phyloP scores from a whole-genome alignment of 2,329 filamentous ascomycete species.

The Colletotrichum tofieldiae region DNA sequence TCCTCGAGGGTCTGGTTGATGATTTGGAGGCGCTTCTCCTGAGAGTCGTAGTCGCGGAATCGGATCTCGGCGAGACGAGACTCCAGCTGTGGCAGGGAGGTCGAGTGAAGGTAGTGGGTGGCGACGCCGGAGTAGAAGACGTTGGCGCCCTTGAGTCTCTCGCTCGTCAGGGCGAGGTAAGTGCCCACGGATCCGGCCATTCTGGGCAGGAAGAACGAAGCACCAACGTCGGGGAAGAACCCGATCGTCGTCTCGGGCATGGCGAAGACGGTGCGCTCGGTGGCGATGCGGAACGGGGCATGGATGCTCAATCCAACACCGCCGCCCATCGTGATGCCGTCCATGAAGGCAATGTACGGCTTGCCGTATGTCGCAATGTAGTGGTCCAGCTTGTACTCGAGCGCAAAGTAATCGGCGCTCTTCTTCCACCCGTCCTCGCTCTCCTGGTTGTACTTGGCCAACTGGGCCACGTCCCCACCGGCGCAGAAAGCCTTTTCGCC shows the following conservation, averaged over 20 bases:
- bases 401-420: conserved; percentile 89
- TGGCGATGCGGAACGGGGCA: conserved; percentile 96
- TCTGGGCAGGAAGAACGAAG: conserved; percentile 93
- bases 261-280: conserved; percentile 94
- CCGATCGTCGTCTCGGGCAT: conserved; percentile 99
- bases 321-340: conserved; percentile 98
- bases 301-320: conserved; percentile 95
- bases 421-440: conserved; percentile 79
- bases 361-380: conserved; percentile 94
- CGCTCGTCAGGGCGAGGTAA: conserved; percentile 93
- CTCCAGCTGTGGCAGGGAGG: conserved; percentile 85
- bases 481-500: conserved; percentile 91
- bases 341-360: conserved; percentile 96
- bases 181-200: conserved; percentile 90
- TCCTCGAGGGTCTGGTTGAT: conserved; percentile 94
- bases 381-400: conserved; percentile 97
- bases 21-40: conserved; percentile 75
- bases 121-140: conserved; percentile 93
- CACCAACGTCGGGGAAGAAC: conserved; percentile 98
- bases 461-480: conserved; percentile 88
- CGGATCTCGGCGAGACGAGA: conserved; percentile 88
- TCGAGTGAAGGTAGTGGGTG: conserved; percentile 96
- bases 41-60: conserved; percentile 83
- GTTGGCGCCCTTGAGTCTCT: conserved; percentile 85
- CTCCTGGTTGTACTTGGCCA: conserved; percentile 81